These are phyloP conservation scores for Testicularia cyperi DNA, from an alignment of 1,284 basidiomycete species.

Conservation along the genomic window DNA sequence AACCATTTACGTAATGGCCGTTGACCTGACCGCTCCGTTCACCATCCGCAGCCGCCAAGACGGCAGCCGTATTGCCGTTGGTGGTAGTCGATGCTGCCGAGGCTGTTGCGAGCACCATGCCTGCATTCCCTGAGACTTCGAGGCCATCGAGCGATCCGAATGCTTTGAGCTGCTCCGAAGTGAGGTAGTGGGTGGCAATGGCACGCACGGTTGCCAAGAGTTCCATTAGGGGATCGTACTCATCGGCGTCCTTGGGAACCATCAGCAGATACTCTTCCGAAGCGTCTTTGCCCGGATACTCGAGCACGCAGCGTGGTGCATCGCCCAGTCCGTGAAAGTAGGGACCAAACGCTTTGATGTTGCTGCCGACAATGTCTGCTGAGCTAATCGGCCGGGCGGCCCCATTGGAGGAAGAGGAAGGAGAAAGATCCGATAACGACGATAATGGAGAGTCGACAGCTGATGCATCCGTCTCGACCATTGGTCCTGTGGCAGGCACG, in stretches of 20 bases:
- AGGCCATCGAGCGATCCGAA: constrained; percentile 54
- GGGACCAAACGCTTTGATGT: constrained; percentile 38
- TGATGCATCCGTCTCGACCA: neutral
- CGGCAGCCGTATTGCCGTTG: constrained; percentile 10
- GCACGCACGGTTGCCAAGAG: constrained; percentile 45
- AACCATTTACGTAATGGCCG: constrained; percentile 6
- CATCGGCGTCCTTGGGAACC: constrained; percentile 51
- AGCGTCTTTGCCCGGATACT: constrained; percentile 44
- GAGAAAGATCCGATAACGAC: too few species aligned
- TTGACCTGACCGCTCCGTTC: constrained; percentile 3
- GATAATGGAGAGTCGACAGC: neutral
- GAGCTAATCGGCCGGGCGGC: constrained; percentile 15
- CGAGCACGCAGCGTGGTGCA: constrained; percentile 30
- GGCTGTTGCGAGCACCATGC: constrained; percentile 32
- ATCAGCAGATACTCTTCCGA: constrained; percentile 46
- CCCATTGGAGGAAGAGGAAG: too few species aligned
- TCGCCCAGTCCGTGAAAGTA: constrained; percentile 41
- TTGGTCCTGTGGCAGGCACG: too few species aligned
- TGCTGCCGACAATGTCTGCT: constrained; percentile 24
- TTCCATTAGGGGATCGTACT: constrained; percentile 58
- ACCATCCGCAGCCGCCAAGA: constrained; percentile 1
- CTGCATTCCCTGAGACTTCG: constrained; percentile 44
- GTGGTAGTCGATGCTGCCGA: neutral
- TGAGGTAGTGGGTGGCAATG: constrained; percentile 49
- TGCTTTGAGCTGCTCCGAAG: constrained; percentile 21